These are phyloP conservation scores for Mychonastes homosphaera DNA, from an alignment of 139 green algal species.

Conservation along the genomic window DNA sequence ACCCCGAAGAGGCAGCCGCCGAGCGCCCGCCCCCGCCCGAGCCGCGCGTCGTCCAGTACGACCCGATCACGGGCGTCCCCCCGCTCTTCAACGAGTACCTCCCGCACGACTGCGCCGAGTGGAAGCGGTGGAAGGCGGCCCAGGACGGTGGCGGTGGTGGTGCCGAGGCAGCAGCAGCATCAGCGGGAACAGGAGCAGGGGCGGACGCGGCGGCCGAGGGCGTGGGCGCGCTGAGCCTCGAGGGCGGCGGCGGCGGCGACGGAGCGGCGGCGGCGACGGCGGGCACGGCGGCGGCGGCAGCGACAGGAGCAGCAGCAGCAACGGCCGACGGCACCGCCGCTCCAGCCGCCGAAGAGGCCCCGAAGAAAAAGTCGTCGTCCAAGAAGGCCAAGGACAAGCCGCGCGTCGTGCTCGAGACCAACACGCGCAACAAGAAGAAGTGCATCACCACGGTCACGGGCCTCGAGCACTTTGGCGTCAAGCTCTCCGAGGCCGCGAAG, in stretches of 20 bases:
- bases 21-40: constrained; percentile 6
- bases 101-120: constrained; percentile 66
- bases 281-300: too few species aligned
- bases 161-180: too few species aligned
- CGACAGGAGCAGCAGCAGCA: too few species aligned
- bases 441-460: constrained; percentile 81
- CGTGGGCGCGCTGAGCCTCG: constrained; percentile 49
- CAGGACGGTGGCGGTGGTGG: constrained; percentile 40
- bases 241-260: constrained; percentile 42
- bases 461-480: constrained; percentile 82
- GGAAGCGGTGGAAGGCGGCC: constrained; percentile 71
- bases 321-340: too few species aligned
- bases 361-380: neutral
- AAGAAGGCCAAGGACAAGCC: constrained; percentile 66
- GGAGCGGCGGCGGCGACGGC: neutral
- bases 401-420: constrained; percentile 56
- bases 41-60: constrained; percentile 63
- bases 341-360: too few species aligned
- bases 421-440: constrained; percentile 90
- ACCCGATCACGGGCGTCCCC: constrained; percentile 57
- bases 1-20: too few species aligned
- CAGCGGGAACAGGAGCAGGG: too few species aligned
- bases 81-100: constrained; percentile 82
- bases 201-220: too few species aligned
- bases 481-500: constrained; percentile 85